A percentile compares a stretch with the other conserved stretches of the same genome.
Evolutionary conservation across 2,329 filamentous ascomycete species (phyloP).

Genomic region (Davidsoniella australis): DNA sequence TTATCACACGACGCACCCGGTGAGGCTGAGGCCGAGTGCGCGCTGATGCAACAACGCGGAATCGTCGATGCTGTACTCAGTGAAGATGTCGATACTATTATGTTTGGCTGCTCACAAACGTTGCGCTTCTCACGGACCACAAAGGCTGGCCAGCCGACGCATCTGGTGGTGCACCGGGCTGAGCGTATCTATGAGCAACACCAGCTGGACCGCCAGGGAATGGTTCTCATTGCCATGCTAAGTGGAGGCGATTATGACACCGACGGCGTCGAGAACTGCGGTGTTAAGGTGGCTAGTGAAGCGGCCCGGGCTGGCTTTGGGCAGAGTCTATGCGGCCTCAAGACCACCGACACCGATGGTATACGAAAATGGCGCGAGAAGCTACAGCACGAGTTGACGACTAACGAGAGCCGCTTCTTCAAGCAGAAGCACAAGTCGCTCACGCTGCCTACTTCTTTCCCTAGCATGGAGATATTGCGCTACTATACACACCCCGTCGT

Average conservation of each 20-base stretch:
- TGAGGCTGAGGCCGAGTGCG: conserved; percentile 92
- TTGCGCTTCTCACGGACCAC: conserved; percentile 39
- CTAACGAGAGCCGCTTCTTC: conserved; percentile 74
- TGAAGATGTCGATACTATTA: conserved; percentile 91
- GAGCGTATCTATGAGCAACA: conserved; percentile 26
- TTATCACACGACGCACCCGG: conserved; percentile 73
- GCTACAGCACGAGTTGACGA: conserved; percentile 58
- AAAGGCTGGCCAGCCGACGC: conserved; percentile 40
- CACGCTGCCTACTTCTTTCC: conserved; percentile 64
- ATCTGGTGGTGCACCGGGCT: conserved; percentile 56
- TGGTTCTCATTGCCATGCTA: conserved; percentile 88
- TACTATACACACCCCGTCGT: conserved; percentile 83
- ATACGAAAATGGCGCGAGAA: conserved; percentile 54
- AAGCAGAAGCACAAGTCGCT: conserved; percentile 56
- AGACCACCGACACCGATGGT: conserved; percentile 38
- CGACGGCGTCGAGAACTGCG: conserved; percentile 73
- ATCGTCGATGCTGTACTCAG: conserved; percentile 87
- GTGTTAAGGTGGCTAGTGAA: conserved; percentile 75
- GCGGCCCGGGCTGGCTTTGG: conserved; percentile 83
- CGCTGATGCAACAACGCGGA: conserved; percentile 61
- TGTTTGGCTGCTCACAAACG: conserved; percentile 77
- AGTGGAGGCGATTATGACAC: conserved; percentile 90
- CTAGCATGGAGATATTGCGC: conserved; percentile 57
- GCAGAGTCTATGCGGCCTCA: conserved; percentile 49
- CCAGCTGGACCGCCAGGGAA: conserved; percentile 65